A percentile compares a stretch with the other conserved stretches of the same genome.
phyloP scores from a whole-genome alignment of 441 rosid species.

The Populus hybrid region DNA sequence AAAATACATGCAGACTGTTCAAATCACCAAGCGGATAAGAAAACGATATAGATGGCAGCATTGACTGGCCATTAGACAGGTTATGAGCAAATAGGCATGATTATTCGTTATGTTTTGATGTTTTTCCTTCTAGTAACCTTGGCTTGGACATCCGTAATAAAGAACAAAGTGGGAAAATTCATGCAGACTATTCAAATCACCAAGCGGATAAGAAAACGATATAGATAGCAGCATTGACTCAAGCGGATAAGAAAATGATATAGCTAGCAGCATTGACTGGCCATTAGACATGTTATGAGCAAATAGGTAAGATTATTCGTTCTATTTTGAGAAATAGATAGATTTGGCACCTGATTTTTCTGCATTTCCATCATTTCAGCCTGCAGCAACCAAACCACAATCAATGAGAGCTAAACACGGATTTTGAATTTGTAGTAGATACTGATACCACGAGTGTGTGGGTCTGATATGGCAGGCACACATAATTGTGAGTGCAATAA shows the following conservation, averaged over 20 bases:
- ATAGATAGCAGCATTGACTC: background rate
- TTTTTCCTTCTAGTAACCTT: background rate
- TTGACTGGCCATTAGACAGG: background rate
- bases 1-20: background rate
- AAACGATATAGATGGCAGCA: background rate
- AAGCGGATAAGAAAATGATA: background rate
- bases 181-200: background rate
- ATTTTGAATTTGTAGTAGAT: background rate
- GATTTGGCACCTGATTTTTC: conserved; percentile 67
- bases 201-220: background rate
- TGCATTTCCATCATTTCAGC: conserved; percentile 67
- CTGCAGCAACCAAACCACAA: conserved; percentile 40
- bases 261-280: background rate
- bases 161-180: background rate
- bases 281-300: background rate
- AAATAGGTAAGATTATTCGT: background rate
- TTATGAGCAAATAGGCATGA: background rate
- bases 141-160: background rate
- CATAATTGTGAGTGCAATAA: background rate
- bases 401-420: conserved; percentile 5
- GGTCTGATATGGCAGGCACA: background rate
- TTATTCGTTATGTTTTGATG: background rate
- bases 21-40: background rate
- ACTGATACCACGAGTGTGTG: background rate
- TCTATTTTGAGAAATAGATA: background rate